These are phyloP conservation scores for Rhizopus arrhizus DNA, from an alignment of 371 early-diverging fungal genomes.

Conservation along the genomic window DNA sequence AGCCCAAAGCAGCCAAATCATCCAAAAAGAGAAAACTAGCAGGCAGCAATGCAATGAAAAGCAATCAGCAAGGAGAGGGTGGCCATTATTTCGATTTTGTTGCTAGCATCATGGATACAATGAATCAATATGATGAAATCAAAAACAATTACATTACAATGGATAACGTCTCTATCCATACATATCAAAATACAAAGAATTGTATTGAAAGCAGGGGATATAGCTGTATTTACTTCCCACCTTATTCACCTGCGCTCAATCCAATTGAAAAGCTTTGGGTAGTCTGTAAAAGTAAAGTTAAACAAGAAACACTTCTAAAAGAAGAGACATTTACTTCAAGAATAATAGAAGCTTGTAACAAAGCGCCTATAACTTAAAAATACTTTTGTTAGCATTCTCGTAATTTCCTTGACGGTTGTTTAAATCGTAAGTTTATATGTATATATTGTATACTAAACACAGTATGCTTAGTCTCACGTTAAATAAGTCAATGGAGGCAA, in stretches of 20 bases:
- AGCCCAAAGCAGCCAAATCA: background rate
- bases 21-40: constrained; percentile 7
- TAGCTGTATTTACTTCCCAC: constrained; percentile 16
- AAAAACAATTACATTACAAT: constrained; percentile 7
- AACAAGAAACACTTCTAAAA: constrained; percentile 15
- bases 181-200: background rate
- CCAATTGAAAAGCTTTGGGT: too few species aligned
- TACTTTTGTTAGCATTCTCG: too few species aligned
- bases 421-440: too few species aligned
- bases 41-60: background rate
- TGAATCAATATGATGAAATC: constrained; percentile 10
- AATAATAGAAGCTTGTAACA: constrained; percentile 13
- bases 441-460: too few species aligned
- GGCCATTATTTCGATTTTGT: constrained; percentile 16
- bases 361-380: background rate
- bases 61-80: constrained; percentile 13
- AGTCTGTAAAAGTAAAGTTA: background rate
- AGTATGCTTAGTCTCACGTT: too few species aligned
- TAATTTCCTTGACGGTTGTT: too few species aligned
- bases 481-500: too few species aligned
- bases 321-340: constrained; percentile 12
- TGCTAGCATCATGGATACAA: constrained; percentile 6
- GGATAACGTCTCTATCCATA: constrained; percentile 8
- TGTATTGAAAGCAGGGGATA: constrained; percentile 5
- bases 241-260: constrained; percentile 9